Conservation (phyloP, 805 yeast species). For the Candida dajiaensis region DNA sequence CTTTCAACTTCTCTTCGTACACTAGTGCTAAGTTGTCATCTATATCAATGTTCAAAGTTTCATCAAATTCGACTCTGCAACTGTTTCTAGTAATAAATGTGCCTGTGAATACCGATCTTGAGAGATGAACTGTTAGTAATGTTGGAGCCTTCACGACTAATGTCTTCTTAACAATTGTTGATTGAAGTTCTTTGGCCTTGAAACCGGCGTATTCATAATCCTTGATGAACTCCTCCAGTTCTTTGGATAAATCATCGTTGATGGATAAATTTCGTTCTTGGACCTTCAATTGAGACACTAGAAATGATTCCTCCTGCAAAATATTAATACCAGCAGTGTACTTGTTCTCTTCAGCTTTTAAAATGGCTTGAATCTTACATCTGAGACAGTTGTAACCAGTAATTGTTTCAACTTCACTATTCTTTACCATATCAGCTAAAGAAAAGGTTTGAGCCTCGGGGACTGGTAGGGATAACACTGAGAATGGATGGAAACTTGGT, state of each 20-base stretch:
- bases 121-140: conserved; percentile 72
- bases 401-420: conserved; percentile 58
- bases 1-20: conserved; percentile 24
- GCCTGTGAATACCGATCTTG: conserved; percentile 74
- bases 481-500: conserved; percentile 52
- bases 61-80: conserved; percentile 65
- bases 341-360: conserved; percentile 28
- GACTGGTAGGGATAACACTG: conserved; percentile 67
- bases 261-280: conserved; percentile 38
- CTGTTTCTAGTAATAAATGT: conserved; percentile 65
- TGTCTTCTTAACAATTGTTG: conserved; percentile 64
- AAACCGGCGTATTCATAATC: conserved; percentile 39
- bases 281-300: conserved; percentile 30
- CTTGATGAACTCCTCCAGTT: conserved; percentile 41
- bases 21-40: conserved; percentile 30
- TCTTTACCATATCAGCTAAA: conserved; percentile 48
- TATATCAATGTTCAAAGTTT: conserved; percentile 41
- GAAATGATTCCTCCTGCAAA: conserved; percentile 25
- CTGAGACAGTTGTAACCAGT: conserved; percentile 76
- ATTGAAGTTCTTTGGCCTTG: conserved; percentile 41
- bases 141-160: conserved; percentile 62
- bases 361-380: conserved; percentile 51
- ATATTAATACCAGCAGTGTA: conserved; percentile 7
- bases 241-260: conserved; percentile 59
- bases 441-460: conserved; percentile 47